Evolutionary conservation across 257 asterid species (phyloP).

Genomic region (Plectranthus barbatus): DNA sequence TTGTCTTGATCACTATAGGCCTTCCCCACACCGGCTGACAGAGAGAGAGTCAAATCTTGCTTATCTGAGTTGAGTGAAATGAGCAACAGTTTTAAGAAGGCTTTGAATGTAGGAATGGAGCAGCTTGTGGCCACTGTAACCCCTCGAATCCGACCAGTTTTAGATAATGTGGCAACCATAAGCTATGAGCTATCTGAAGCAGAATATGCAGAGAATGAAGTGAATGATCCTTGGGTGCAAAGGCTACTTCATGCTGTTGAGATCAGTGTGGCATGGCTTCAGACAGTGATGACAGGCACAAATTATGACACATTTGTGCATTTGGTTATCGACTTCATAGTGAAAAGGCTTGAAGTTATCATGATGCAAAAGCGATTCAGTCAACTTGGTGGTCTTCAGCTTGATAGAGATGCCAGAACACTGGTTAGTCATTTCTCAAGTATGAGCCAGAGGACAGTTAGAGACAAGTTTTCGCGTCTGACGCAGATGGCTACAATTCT

Average conservation of each 20-base stretch:
- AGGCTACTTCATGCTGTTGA: constrained; percentile 79
- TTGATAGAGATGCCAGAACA: constrained; percentile 80
- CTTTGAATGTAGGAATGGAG: constrained; percentile 63
- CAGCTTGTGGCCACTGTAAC: constrained; percentile 71
- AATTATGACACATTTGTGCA: constrained; percentile 73
- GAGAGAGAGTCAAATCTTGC: constrained; percentile 85
- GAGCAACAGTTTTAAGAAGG: constrained; percentile 75
- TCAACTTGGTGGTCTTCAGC: constrained; percentile 98
- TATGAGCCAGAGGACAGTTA: constrained; percentile 89
- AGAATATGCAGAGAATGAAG: constrained; percentile 93
- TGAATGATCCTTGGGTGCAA: constrained; percentile 97
- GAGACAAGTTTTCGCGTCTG: constrained; percentile 87
- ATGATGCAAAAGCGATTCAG: constrained; percentile 96
- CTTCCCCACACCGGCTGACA: constrained; percentile 71
- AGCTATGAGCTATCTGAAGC: constrained; percentile 88
- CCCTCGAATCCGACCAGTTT: constrained; percentile 75
- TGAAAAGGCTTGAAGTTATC: constrained; percentile 88
- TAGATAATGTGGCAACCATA: constrained; percentile 81
- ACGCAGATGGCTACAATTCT: constrained; percentile 97
- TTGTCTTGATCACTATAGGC: constrained; percentile 33
- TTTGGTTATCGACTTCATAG: constrained; percentile 74
- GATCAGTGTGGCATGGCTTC: constrained; percentile 85
- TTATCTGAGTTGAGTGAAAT: constrained; percentile 79
- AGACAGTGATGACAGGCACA: constrained; percentile 20
- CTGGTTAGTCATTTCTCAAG: constrained; percentile 83